phyloP scores from a whole-genome alignment of 139 green algal genomes.

The Trebouxia sp. region DNA sequence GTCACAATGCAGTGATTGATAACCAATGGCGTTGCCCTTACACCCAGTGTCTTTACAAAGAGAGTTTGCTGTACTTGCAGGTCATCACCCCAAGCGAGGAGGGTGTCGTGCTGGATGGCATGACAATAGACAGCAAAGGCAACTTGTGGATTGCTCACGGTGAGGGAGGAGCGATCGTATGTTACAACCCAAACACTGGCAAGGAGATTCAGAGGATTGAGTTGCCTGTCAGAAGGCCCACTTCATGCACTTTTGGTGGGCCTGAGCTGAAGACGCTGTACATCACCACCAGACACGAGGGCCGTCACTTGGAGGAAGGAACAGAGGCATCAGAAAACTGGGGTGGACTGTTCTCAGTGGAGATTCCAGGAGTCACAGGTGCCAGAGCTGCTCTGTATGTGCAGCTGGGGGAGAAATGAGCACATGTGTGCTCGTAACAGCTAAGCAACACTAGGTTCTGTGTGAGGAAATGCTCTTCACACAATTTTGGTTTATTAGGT shows the following conservation, averaged over 20 bases:
- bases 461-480: not conserved
- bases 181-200: constrained; percentile 45
- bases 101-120: constrained; percentile 51
- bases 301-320: constrained; percentile 38
- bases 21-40: too few species aligned
- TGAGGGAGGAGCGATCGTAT: constrained; percentile 55
- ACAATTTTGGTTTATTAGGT: not conserved
- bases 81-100: constrained; percentile 18
- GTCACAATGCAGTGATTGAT: too few species aligned
- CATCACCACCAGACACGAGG: constrained; percentile 52
- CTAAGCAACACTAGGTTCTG: not conserved
- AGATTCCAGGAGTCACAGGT: constrained; percentile 45
- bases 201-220: constrained; percentile 30
- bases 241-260: constrained; percentile 55
- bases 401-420: not conserved
- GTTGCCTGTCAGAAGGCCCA: constrained; percentile 52
- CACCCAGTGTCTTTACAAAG: too few species aligned
- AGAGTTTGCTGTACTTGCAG: too few species aligned
- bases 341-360: constrained; percentile 46
- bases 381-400: constrained; percentile 11
- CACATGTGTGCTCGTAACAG: not conserved
- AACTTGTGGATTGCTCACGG: constrained; percentile 70
- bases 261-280: constrained; percentile 48
- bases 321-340: constrained; percentile 38
- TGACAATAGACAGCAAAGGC: constrained; percentile 58